Evolutionary conservation across 306 rosid genomes (phyloP).

Genomic region (Calophaca sinica): DNA sequence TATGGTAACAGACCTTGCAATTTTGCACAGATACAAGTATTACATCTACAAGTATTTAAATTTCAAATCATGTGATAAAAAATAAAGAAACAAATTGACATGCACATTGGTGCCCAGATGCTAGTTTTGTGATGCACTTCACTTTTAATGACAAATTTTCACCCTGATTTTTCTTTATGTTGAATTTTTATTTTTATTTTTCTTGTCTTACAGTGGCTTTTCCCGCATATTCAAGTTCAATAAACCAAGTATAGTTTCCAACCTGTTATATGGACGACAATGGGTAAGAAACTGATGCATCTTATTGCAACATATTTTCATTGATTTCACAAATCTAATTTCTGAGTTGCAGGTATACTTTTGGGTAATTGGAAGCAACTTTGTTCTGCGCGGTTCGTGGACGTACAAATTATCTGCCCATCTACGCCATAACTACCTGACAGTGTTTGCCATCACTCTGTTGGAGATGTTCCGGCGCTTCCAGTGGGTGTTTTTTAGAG

Average conservation of each 20-base stretch:
- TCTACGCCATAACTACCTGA: conserved; percentile 94
- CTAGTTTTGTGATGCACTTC: conserved; percentile 22
- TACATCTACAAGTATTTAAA: neutral
- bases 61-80: conserved; percentile 1
- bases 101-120: neutral
- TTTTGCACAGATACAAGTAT: conserved; percentile 4
- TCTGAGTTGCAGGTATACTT: conserved; percentile 70
- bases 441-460: conserved; percentile 76
- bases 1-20: neutral
- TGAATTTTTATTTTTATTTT: conserved; percentile 33
- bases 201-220: conserved; percentile 67
- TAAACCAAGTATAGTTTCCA: conserved; percentile 64
- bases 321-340: conserved; percentile 33
- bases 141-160: conserved; percentile 33
- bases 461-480: conserved; percentile 92
- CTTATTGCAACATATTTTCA: neutral
- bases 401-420: conserved; percentile 95
- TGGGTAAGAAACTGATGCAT: conserved; percentile 67
- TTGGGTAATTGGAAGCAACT: conserved; percentile 92
- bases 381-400: conserved; percentile 88
- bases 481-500: conserved; percentile 95
- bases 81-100: neutral
- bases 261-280: conserved; percentile 70
- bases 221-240: conserved; percentile 90
- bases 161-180: neutral